These are phyloP conservation scores for Chaetomium strumarium DNA, from an alignment of 2,329 filamentous ascomycete genomes.

Conservation along the genomic window DNA sequence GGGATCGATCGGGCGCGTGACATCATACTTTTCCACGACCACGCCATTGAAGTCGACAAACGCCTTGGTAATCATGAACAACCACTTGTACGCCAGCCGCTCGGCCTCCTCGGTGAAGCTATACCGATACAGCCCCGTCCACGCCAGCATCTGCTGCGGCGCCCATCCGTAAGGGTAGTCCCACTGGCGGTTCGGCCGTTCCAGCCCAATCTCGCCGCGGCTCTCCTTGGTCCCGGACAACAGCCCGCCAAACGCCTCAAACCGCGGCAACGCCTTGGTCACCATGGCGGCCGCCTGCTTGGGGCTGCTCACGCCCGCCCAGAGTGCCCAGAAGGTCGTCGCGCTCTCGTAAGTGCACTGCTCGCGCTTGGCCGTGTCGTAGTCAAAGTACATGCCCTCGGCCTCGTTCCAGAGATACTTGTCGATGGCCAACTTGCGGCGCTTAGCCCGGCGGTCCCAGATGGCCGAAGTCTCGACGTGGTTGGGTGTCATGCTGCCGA, in stretches of 20 bases:
- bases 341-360: slow-evolving; percentile 82
- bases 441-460: slow-evolving; percentile 86
- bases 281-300: slow-evolving; percentile 83
- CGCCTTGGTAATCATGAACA: slow-evolving; percentile 97
- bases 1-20: slow-evolving; percentile 81
- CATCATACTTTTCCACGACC: slow-evolving; percentile 98
- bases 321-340: slow-evolving; percentile 96
- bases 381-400: slow-evolving; percentile 96
- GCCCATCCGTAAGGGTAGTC: slow-evolving; percentile 98
- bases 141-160: slow-evolving; percentile 96
- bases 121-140: slow-evolving; percentile 87
- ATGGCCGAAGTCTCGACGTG: slow-evolving; percentile 74
- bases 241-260: slow-evolving; percentile 83
- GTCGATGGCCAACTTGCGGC: slow-evolving; percentile 79
- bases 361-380: slow-evolving; percentile 76
- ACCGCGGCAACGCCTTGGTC: slow-evolving; percentile 71
- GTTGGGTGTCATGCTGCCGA: slow-evolving; percentile 58
- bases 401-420: slow-evolving; percentile 91
- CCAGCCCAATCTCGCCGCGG: slow-evolving; percentile 69
- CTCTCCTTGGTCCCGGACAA: slow-evolving; percentile 87
- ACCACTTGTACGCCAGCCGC: slow-evolving; percentile 88
- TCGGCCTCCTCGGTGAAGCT: slow-evolving; percentile 88
- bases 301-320: slow-evolving; percentile 83
- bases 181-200: slow-evolving; percentile 94
- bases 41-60: slow-evolving; percentile 98